Conservation (phyloP, 176 grass and related monocot species). For the Phoenix roebelenii region DNA sequence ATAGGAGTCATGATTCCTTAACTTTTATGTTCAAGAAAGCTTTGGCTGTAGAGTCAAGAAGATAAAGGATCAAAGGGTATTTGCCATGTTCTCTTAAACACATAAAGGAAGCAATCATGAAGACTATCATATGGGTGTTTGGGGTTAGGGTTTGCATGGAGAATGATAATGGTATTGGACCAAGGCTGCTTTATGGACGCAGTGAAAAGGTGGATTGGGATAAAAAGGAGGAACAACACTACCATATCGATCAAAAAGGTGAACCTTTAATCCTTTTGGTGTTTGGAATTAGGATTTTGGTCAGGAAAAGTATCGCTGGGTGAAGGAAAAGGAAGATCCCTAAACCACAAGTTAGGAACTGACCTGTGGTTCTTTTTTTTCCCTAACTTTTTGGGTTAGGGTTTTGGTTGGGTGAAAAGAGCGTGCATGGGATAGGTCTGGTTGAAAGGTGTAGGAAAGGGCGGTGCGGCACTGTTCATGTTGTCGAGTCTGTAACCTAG, state of each 20-base stretch:
- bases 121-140: constrained; percentile 26
- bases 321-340: constrained; percentile 14
- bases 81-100: constrained; percentile 18
- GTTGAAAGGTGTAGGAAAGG: constrained; percentile 13
- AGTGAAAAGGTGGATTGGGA: constrained; percentile 16
- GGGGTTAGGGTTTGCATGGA: constrained; percentile 36
- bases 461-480: neutral
- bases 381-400: constrained; percentile 24
- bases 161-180: constrained; percentile 25
- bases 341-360: constrained; percentile 26
- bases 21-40: constrained; percentile 10
- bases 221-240: constrained; percentile 16
- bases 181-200: constrained; percentile 42
- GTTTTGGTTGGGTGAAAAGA: constrained; percentile 36
- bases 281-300: constrained; percentile 44
- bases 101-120: constrained; percentile 25
- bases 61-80: constrained; percentile 9
- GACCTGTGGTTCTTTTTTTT: constrained; percentile 21
- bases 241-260: constrained; percentile 35
- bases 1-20: constrained; percentile 42
- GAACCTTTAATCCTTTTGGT: constrained; percentile 36
- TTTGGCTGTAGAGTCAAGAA: constrained; percentile 7
- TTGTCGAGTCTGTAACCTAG: constrained; percentile 20
- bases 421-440: constrained; percentile 18
- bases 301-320: constrained; percentile 32